Base-by-base conservation (phyloP, 169 alveolate genomes). In the Pseudocohnilembus persalinus region DNA sequence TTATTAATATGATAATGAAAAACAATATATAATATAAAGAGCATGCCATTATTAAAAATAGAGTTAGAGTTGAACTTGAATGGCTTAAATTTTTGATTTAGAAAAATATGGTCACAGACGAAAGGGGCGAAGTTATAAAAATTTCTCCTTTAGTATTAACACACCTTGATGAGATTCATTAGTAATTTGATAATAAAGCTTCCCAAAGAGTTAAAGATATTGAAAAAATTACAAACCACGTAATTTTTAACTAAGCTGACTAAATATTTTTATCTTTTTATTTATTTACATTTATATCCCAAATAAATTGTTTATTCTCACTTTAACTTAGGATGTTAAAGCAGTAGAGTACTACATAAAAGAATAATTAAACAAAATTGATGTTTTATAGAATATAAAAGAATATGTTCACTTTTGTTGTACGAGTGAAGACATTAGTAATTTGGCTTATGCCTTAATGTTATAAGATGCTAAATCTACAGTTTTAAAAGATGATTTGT, bases 381-480 rank as follows among this genome's bases (percentile, higher is more conserved):
- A 81, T 0, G 74, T 91, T 31, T 74, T 97, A 32, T 76, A 76
- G 28, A 80, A 90, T 81, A 74, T 92, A 49, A 94, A 88, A 84
- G 98, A 96, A 82, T 96, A 95, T 90, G 93, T 97, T 29, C 99
- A 97, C 83, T 92, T 96, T 84, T 93, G 96, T 81, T 96, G 98
- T 92, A 98, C 99, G 0, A 94, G 98, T 88, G 99, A 98, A 89
- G 99, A 98, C 87, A 97, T 98, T 68, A 98, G 98, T 87, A 98
- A 98, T 88, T 91, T 97, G 28, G 93, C 99, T 31, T 97, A 97
- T 89, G 96, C 97, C 30, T 75, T 96, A 29, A 95, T 97, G 94
- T 77, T 97, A 77, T 90, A 94, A 29, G 92, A 91, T 31, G 93
- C 98, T 73, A 82, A 95, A 80, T 74, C 94, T 29, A 77, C 90